Evolutionary conservation across 257 asterid genomes (phyloP), one percentile per base, ranked within the genome.

Genomic region (Prunella vulgaris): DNA sequence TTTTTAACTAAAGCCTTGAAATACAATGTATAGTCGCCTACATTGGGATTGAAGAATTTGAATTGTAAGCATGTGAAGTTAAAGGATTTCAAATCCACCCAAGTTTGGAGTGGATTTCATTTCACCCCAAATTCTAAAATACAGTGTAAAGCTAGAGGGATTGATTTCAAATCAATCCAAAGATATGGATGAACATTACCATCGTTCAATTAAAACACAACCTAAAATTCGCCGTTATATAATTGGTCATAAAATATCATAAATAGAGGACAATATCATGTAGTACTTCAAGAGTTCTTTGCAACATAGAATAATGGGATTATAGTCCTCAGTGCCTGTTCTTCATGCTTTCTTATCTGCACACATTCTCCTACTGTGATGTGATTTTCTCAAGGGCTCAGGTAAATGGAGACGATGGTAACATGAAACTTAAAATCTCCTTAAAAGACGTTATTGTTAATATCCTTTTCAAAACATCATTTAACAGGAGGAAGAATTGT

Each of bases 401-500:
- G n/a, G 13, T 10, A 28, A 58, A 33, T n/a, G 14, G 7, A 14
- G 15, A 58, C 21, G 17, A 28, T 68, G 65, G 24, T 61, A 17
- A n/a, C 72, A 63, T 20, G n/a, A 51, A 62, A 57, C 30, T 33
- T 28, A 20, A 30, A 38, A 58, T 61, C 37, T 58, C 28, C 20
- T 22, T 3, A 12, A 61, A 42, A 46, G 0, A 42, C 44, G 24
- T 37, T 35, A 35, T 61, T 60, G 3, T 38, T 35, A 68, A 28
- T 63, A 20, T 58, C 30, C 27, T 49, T 57, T 24, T 59, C 51
- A 37, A 57, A 32, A 54, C 15, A 49, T 53, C 42, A 46, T 51
- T 30, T 18, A 32, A 65, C 92, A 94, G 99, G 99, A 94, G 79
- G 99, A 94, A 79, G 99, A 94, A 5, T 74, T 94, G 56, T 94